Percentiles rank a stretch among this genome's conserved stretches.
phyloP scores from a whole-genome alignment of 2,329 filamentous ascomycete species.

The Lachnellula willkommii region DNA sequence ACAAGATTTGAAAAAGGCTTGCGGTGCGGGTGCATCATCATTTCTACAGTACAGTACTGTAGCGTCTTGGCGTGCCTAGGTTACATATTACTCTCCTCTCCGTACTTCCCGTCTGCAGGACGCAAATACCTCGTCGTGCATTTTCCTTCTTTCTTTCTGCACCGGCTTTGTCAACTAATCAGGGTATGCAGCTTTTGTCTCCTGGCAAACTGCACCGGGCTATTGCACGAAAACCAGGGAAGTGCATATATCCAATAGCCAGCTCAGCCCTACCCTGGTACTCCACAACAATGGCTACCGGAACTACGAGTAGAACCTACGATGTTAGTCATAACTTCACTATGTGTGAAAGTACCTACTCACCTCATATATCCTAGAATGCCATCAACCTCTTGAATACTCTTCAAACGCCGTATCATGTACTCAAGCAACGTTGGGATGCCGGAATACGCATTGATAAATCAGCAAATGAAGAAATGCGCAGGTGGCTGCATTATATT shows the following conservation, averaged over 20 bases:
- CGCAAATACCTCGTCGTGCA: too few species aligned
- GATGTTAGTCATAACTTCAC: conserved; percentile 2
- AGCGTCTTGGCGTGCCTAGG: too few species aligned
- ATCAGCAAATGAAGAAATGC: conserved; percentile 70
- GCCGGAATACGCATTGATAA: conserved; percentile 67
- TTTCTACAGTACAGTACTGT: too few species aligned
- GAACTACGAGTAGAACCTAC: conserved; percentile 6
- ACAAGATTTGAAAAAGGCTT: too few species aligned
- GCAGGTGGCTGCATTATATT: conserved; percentile 68
- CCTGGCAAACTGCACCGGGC: neutral
- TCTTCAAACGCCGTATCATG: conserved; percentile 80
- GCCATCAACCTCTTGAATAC: conserved; percentile 82
- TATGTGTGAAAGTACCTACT: neutral
- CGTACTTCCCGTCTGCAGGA: too few species aligned
- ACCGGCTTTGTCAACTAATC: neutral
- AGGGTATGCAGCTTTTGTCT: neutral
- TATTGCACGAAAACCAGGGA: neutral
- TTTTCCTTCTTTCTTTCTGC: too few species aligned
- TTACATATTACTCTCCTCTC: too few species aligned
- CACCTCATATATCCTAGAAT: conserved; percentile 54
- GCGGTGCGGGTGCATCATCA: too few species aligned
- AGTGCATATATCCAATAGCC: too few species aligned
- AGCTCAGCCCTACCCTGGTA: too few species aligned
- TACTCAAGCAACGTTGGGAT: conserved; percentile 72
- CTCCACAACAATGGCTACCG: neutral